Percentiles rank a stretch among this genome's conserved stretches.
These are phyloP conservation scores for Nicotiana undulata DNA, from an alignment of 257 asterid genomes.

Conservation along the genomic window DNA sequence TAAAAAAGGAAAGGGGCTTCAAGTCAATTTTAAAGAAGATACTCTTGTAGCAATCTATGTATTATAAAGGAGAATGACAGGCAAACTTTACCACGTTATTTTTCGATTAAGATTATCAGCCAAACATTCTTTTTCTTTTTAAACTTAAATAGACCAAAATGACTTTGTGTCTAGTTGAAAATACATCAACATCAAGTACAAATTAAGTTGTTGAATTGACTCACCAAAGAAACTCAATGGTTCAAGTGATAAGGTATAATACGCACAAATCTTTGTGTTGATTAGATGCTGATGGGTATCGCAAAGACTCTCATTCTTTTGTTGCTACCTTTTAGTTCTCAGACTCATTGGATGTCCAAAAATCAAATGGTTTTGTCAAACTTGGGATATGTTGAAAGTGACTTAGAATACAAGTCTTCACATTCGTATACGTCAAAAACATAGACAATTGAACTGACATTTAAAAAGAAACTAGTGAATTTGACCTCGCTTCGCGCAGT, in stretches of 20 bases:
- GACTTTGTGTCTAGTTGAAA: not conserved
- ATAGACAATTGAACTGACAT: not conserved
- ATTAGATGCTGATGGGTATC: not conserved
- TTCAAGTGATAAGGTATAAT: not conserved
- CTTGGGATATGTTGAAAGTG: not conserved
- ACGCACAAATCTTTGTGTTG: not conserved
- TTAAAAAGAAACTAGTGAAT: not conserved
- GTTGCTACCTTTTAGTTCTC: not conserved
- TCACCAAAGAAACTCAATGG: not conserved
- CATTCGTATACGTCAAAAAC: not conserved
- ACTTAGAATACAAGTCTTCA: not conserved
- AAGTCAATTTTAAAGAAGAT: not conserved
- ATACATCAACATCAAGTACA: not conserved
- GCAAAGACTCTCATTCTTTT: not conserved
- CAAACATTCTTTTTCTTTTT: not conserved
- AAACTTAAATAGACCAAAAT: too few species aligned
- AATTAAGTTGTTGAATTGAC: not conserved
- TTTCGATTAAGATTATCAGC: not conserved
- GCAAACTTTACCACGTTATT: not conserved
- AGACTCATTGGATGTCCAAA: not conserved
- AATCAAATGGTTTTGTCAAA: not conserved
- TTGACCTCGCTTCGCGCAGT: too few species aligned
- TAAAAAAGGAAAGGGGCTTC: not conserved
- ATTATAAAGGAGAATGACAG: not conserved
- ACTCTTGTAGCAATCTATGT: too few species aligned